Base-by-base conservation (phyloP, 768 basidiomycete species). In the Royoungia palumana region DNA sequence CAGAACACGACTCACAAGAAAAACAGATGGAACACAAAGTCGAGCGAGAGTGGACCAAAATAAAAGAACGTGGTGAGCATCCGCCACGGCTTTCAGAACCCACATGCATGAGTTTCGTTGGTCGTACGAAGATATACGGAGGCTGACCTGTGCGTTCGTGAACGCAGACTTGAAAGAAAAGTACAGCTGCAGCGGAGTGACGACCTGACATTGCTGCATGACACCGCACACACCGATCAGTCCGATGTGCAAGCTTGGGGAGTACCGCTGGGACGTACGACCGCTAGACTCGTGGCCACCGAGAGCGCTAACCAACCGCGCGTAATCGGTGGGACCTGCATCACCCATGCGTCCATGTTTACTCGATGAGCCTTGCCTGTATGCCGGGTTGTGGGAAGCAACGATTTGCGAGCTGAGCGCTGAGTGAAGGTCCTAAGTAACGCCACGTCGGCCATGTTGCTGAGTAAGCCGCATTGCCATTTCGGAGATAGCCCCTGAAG, bases 21-120 rank as follows among this genome's bases (percentile, higher is more conserved):
- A 76, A 97, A 97, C 45, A 99, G 77, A 66, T 98, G 95, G 70
- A 98, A 96, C 50, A 95, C 78, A 58, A 97, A 92, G 68, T 98
- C 95, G 19, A 98, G 72, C 5, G 89, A 92, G 62, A 98, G 82
- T 1, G 86, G 80, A 11, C 95, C 96, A 70, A 97, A 98, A 70
- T 94, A 99, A 60, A 94, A 86, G 77, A 98, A 98, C 11, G 89
- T 95, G 24, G 94, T 94, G 35, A 86, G 68, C 39, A 83, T 78
- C 24, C 95, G 80, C 94, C 94, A 97, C 56, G 85, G 76, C 92
- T 96, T 32, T 48, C n/a, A n/a, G n/a, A n/a, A n/a, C 34, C 41
- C 28, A 56, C 44, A 35, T 4, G n/a, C 11, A 46, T 61, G 24
- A 60, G 47, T 57, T 50, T 50, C 13, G 37, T 40, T 27, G 16